Evolutionary conservation across 805 yeast species (phyloP), one percentile per base, ranked within the genome.

Genomic region (Ogataea wickerhamii): DNA sequence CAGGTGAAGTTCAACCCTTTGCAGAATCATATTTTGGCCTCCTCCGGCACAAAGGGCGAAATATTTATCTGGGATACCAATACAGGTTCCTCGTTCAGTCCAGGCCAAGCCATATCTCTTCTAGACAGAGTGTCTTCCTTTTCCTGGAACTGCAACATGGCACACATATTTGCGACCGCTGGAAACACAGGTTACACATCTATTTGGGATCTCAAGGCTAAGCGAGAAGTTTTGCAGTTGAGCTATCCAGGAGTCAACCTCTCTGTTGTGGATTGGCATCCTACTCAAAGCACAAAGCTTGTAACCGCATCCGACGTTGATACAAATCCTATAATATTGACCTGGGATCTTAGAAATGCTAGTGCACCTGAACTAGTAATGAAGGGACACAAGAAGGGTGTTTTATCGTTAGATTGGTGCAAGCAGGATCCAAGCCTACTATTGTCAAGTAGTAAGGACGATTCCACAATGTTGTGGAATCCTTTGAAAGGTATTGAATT

Each of bases 321-420:
- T 61, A 68, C 73, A 16, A 76, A 78, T 35, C 95, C 98, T 10
- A 73, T 84, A 22, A 79, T 93, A 38, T 66, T 87, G 47, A 71
- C 91, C 12, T 93, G 98, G 98, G 97, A 93, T 67, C 73, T 93
- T 57, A 78, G 97, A 63, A 91, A 93, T 59, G 80, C 96, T 20
- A 82, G 84, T 54, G 87, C 83, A n/a, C 99, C 99, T 6, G 88
- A 87, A 56, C 66, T 65, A 41, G 68, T 83, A 24, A 62, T 89
- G 53, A 64, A 63, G 33, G 96, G 97, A 39, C 98, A 91, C 60
- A 74, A 78, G 34, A 83, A 84, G 63, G 98, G 98, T 26, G 80
- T 93, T 14, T 63, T 91, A 37, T 85, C 96, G 6, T 66, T 93
- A 39, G 97, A 93, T 59, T 93, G 99, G 99, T 87, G 96, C 63